Percentiles rank a stretch among this genome's conserved stretches.
Evolutionary conservation across 495 filamentous ascomycete genomes (phyloP).

Genomic region (Hypomontagnella submonticulosa): DNA sequence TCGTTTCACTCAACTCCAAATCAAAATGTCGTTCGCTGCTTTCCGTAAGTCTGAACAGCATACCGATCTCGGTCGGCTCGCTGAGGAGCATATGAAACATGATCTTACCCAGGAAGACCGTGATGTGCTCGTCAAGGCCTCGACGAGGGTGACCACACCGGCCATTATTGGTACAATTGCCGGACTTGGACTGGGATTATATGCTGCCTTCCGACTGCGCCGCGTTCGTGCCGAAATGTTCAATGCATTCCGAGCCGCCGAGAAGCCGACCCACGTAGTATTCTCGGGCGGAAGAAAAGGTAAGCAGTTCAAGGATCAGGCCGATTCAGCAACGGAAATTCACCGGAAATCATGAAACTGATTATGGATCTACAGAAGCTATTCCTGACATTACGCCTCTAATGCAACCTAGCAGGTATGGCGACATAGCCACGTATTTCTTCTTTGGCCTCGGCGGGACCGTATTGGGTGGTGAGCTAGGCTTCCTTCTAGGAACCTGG

Average conservation of each 20-base stretch:
- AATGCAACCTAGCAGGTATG: constrained; percentile 65
- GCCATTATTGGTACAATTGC: constrained; percentile 67
- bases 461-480: constrained; percentile 72
- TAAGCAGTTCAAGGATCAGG: constrained; percentile 41
- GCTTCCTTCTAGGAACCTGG: constrained; percentile 65
- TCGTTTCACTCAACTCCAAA: not conserved
- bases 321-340: not conserved
- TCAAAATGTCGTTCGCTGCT: constrained; percentile 59
- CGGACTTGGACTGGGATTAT: constrained; percentile 68
- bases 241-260: constrained; percentile 65
- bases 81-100: constrained; percentile 71
- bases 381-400: constrained; percentile 70
- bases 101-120: constrained; percentile 70
- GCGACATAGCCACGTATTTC: constrained; percentile 71
- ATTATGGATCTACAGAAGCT: constrained; percentile 56
- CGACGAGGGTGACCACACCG: constrained; percentile 61
- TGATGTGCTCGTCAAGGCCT: constrained; percentile 65
- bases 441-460: constrained; percentile 70
- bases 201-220: constrained; percentile 67
- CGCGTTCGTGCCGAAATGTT: constrained; percentile 65
- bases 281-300: constrained; percentile 70
- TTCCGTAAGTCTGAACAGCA: constrained; percentile 64
- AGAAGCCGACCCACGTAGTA: constrained; percentile 69
- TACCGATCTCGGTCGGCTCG: constrained; percentile 65
- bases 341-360: not conserved